phyloP scores from a whole-genome alignment of 371 early-diverging fungal genomes.

The Circinella umbellata region DNA sequence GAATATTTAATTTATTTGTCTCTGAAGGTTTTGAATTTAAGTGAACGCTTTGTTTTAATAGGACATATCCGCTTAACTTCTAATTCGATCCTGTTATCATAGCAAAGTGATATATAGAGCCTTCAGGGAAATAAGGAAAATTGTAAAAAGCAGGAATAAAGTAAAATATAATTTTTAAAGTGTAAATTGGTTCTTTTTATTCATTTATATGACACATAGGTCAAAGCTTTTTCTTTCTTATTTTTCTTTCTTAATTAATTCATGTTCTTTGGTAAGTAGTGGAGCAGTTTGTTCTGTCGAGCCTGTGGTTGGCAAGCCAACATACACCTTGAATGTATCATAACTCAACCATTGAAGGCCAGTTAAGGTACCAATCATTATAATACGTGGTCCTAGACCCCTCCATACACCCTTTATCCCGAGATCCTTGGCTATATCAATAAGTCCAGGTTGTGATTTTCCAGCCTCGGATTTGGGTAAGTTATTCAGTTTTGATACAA shows the following conservation, averaged over 20 bases:
- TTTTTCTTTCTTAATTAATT: neutral
- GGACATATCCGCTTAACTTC: too few relatives aligned
- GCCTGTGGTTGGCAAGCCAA: constrained; percentile 34
- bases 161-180: too few relatives aligned
- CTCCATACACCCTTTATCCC: constrained; percentile 66
- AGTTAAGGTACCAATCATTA: constrained; percentile 79
- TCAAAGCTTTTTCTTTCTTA: neutral
- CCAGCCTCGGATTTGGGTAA: constrained; percentile 39
- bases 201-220: too few relatives aligned
- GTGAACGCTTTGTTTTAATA: too few relatives aligned
- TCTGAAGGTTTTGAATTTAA: too few relatives aligned
- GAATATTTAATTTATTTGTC: too few relatives aligned
- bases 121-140: too few relatives aligned
- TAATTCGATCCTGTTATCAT: too few relatives aligned
- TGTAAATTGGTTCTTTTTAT: too few relatives aligned
- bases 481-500: constrained; percentile 88
- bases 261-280: neutral
- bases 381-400: constrained; percentile 73
- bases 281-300: neutral
- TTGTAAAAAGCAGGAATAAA: too few relatives aligned
- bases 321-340: constrained; percentile 29
- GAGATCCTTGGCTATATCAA: constrained; percentile 61
- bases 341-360: constrained; percentile 70
- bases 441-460: constrained; percentile 47
- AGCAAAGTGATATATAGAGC: too few relatives aligned